Evolutionary conservation across 202 grass and related monocot genomes (phyloP).

Genomic region (Bolboschoenoplectus hybrid): DNA sequence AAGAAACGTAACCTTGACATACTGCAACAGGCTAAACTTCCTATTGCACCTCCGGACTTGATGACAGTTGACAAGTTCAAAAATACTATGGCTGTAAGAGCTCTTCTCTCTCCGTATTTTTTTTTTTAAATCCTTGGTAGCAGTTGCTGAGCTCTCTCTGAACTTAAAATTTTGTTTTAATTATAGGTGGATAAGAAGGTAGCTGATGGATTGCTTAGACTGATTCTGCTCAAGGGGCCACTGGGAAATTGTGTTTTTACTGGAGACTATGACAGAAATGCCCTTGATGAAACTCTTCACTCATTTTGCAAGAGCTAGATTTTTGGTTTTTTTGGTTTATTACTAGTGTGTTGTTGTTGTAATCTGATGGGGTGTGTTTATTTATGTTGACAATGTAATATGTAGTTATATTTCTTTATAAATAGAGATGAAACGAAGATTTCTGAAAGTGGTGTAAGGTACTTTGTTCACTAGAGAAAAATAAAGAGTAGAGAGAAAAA

Average conservation of each 20-base stretch:
- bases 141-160: neutral
- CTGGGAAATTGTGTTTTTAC: constrained; percentile 91
- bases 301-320: constrained; percentile 73
- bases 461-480: neutral
- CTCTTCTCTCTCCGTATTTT: too few species aligned
- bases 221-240: constrained; percentile 89
- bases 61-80: constrained; percentile 95
- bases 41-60: constrained; percentile 67
- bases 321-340: constrained; percentile 24
- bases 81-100: constrained; percentile 88
- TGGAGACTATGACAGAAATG: constrained; percentile 78
- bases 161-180: constrained; percentile 25
- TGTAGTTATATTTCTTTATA: constrained; percentile 35
- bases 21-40: constrained; percentile 75
- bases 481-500: neutral
- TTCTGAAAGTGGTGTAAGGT: constrained; percentile 30
- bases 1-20: constrained; percentile 60
- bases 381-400: constrained; percentile 18
- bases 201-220: constrained; percentile 89
- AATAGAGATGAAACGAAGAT: constrained; percentile 35
- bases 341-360: neutral
- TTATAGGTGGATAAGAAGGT: constrained; percentile 97
- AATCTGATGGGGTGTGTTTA: constrained; percentile 1
- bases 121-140: neutral
- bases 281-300: constrained; percentile 75